Conservation (phyloP, 139 green algal genomes). For the Chlorella sp. region DNA sequence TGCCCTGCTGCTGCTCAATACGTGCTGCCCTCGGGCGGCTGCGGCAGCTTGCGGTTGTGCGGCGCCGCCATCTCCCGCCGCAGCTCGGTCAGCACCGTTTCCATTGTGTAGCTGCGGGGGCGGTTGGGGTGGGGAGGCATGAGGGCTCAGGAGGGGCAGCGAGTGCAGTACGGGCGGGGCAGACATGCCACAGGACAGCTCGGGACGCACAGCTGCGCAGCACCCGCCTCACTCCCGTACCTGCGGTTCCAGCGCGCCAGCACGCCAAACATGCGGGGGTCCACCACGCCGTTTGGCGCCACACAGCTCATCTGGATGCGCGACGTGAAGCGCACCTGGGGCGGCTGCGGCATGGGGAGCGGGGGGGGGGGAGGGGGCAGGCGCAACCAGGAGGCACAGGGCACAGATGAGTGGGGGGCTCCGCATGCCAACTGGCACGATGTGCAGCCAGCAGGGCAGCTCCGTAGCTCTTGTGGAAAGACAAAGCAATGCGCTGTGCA, state of each 20-base stretch:
- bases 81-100: conserved; percentile 71
- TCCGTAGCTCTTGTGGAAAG: too few species aligned
- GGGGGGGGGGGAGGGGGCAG: neutral
- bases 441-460: too few species aligned
- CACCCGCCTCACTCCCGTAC: too few species aligned
- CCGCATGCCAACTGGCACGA: too few species aligned
- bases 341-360: conserved; percentile 30
- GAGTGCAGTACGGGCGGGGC: too few species aligned
- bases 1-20: conserved; percentile 27
- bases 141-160: too few species aligned
- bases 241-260: conserved; percentile 81
- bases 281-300: conserved; percentile 40
- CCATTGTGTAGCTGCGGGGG: conserved; percentile 77
- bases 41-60: conserved; percentile 86
- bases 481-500: too few species aligned
- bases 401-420: too few species aligned
- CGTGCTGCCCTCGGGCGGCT: conserved; percentile 85
- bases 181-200: too few species aligned
- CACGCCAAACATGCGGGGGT: conserved; percentile 67
- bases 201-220: too few species aligned
- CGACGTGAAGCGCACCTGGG: conserved; percentile 57
- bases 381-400: too few species aligned
- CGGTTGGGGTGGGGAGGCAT: too few species aligned
- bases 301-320: conserved; percentile 64
- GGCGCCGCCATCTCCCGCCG: conserved; percentile 86